These are phyloP conservation scores for Fusarium pseudonygamai DNA, from an alignment of 2,329 filamentous ascomycete species.

Conservation along the genomic window DNA sequence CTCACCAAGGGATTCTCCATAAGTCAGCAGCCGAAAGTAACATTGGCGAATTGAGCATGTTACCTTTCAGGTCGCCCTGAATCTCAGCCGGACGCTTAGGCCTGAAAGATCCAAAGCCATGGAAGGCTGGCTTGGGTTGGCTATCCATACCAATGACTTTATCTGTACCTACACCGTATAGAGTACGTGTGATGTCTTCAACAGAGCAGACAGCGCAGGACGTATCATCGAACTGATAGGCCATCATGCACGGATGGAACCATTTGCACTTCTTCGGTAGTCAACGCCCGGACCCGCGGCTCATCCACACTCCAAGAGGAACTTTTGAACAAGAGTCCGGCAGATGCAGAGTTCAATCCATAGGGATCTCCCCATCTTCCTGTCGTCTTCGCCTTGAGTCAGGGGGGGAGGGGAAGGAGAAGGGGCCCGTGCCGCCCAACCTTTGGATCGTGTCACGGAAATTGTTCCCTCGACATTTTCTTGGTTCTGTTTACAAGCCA, in stretches of 20 bases:
- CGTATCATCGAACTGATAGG: neutral
- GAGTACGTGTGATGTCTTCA: conserved; percentile 14
- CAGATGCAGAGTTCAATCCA: conserved; percentile 31
- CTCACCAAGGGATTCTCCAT: conserved; percentile 21
- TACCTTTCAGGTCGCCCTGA: conserved; percentile 18
- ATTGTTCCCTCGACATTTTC: conserved; percentile 16
- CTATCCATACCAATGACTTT: neutral
- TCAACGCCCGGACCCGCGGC: conserved; percentile 31
- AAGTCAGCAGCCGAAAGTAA: conserved; percentile 28
- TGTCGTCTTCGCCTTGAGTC: conserved; percentile 17
- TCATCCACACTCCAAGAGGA: conserved; percentile 20
- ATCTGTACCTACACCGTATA: conserved; percentile 12
- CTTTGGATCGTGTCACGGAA: neutral
- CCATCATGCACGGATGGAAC: conserved; percentile 9
- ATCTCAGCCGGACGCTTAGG: conserved; percentile 26
- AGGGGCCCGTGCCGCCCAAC: conserved; percentile 17
- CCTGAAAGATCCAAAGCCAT: conserved; percentile 15
- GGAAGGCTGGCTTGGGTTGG: neutral
- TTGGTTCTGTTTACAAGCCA: neutral
- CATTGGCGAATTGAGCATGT: conserved; percentile 23
- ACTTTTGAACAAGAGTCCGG: conserved; percentile 33
- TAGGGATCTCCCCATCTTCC: conserved; percentile 10
- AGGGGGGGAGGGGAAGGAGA: conserved; percentile 9
- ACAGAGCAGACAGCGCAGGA: neutral
- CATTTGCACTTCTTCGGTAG: conserved; percentile 16